Conservation (phyloP, 148 eudicot species). For the Chenopodium formosanum region DNA sequence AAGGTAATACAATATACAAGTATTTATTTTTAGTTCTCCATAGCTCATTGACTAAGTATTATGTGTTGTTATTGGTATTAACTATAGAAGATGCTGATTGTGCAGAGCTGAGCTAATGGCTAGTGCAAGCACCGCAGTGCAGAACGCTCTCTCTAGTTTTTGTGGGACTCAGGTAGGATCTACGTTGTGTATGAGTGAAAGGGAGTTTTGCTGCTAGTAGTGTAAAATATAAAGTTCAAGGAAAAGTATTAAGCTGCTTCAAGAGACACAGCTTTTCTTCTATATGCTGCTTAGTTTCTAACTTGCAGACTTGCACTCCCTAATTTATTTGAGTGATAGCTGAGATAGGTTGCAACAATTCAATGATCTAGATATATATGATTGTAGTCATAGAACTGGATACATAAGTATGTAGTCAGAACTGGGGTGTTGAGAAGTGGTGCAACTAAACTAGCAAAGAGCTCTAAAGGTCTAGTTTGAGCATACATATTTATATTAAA, state of each 20-base stretch:
- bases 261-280: neutral
- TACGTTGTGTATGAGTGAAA: neutral
- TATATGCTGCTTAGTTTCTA: neutral
- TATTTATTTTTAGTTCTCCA: neutral
- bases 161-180: slow-evolving; percentile 25
- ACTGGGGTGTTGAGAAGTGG: neutral
- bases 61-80: neutral
- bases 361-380: neutral
- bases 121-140: neutral
- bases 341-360: neutral
- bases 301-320: neutral
- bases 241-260: neutral
- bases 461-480: neutral
- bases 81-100: neutral
- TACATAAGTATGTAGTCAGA: too few species aligned
- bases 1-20: slow-evolving; percentile 41
- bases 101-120: slow-evolving; percentile 31
- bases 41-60: neutral
- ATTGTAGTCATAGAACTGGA: neutral
- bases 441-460: neutral
- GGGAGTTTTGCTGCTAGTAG: neutral
- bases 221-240: neutral
- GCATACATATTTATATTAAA: neutral
- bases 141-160: slow-evolving; percentile 13
- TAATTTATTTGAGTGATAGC: neutral